These are phyloP conservation scores for Neurospora sp. DNA, from an alignment of 2,329 filamentous ascomycete species.

Conservation along the genomic window DNA sequence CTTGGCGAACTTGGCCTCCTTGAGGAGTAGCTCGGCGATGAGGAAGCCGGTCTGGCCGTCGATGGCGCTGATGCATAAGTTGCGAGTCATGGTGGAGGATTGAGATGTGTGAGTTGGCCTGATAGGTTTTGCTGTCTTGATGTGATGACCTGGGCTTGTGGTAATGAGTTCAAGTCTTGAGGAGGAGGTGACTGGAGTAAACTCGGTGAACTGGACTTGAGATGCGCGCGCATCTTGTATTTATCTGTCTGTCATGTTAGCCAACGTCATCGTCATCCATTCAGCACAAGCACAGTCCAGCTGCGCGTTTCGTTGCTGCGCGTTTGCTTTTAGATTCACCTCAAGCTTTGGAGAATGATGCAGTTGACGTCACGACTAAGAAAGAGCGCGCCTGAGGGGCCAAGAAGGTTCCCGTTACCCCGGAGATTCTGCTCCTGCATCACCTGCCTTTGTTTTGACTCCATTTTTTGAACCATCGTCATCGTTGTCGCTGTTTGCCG, in stretches of 20 bases:
- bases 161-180: not conserved
- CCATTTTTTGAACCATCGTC: not conserved
- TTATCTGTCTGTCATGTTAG: not conserved
- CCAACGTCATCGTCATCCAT: not conserved
- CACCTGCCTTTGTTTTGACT: not conserved
- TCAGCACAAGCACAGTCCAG: not conserved
- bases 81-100: slow-evolving; percentile 30
- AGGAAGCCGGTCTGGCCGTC: slow-evolving; percentile 42
- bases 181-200: not conserved
- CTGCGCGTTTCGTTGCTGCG: not conserved
- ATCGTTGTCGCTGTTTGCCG: not conserved
- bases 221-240: not conserved
- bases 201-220: not conserved
- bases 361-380: not conserved
- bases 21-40: slow-evolving; percentile 39
- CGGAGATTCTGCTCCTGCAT: not conserved
- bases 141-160: not conserved
- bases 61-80: slow-evolving; percentile 37
- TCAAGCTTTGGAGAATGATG: not conserved
- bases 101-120: not conserved
- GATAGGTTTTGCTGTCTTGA: not conserved
- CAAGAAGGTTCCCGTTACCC: not conserved
- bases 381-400: not conserved
- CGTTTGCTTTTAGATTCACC: not conserved
- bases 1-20: slow-evolving; percentile 30